phyloP scores from a whole-genome alignment of 75 land plant species.

The Larix kaempferi region DNA sequence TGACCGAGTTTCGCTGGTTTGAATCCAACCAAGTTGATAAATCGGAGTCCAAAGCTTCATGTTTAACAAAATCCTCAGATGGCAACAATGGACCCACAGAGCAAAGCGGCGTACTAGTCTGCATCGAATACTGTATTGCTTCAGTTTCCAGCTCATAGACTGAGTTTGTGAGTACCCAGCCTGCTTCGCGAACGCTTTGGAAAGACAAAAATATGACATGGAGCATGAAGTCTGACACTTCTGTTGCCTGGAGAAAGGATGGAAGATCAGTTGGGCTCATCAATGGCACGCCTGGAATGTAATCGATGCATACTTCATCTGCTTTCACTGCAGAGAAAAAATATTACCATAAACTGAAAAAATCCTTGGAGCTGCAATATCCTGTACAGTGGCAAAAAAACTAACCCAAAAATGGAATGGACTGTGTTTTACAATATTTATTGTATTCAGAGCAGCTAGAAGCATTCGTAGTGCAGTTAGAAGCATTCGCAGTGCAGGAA shows the following conservation, averaged over 20 bases:
- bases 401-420: too few species aligned
- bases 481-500: too few species aligned
- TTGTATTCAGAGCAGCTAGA: too few species aligned
- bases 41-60: constrained; percentile 27
- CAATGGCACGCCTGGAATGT: neutral
- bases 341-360: too few species aligned
- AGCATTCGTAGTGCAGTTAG: too few species aligned
- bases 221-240: neutral
- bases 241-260: neutral
- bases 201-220: constrained; percentile 4
- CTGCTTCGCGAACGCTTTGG: constrained; percentile 3
- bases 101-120: neutral
- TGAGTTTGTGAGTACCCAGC: neutral
- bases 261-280: neutral
- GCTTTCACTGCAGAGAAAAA: too few species aligned
- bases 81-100: neutral
- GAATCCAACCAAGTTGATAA: constrained; percentile 42
- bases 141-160: constrained; percentile 5
- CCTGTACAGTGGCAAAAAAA: too few species aligned
- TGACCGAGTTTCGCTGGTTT: constrained; percentile 23
- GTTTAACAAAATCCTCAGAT: neutral
- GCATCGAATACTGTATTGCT: constrained; percentile 1
- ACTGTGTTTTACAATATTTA: too few species aligned
- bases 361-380: too few species aligned
- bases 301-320: neutral